These are phyloP conservation scores for Hanseniaspora meyeri DNA, from an alignment of 805 yeast species.

Conservation along the genomic window DNA sequence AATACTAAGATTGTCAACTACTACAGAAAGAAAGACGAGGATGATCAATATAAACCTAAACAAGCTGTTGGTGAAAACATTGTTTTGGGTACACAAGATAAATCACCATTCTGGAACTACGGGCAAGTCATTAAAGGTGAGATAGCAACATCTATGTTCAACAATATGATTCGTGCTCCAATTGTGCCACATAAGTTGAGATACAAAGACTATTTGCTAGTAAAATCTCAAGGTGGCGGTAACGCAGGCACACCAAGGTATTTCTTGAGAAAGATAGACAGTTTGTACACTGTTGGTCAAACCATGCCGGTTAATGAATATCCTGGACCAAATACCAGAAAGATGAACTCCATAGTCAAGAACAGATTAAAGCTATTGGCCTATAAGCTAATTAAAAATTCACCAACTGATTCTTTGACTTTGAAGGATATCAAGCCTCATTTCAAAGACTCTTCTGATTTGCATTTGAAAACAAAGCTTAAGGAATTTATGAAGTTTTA, in stretches of 20 bases:
- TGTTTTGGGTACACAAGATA: conserved; percentile 88
- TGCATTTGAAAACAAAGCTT: conserved; percentile 89
- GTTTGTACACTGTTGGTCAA: conserved; percentile 81
- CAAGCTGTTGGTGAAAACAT: conserved; percentile 86
- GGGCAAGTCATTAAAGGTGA: conserved; percentile 93
- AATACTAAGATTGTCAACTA: conserved; percentile 86
- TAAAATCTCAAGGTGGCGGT: conserved; percentile 75
- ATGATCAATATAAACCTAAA: conserved; percentile 78
- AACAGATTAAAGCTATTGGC: conserved; percentile 90
- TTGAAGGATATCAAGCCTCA: conserved; percentile 82
- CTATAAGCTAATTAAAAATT: conserved; percentile 68
- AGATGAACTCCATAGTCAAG: conserved; percentile 84
- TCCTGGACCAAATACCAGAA: conserved; percentile 95
- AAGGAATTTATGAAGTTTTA: conserved; percentile 98
- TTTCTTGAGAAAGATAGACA: conserved; percentile 55
- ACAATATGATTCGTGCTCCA: conserved; percentile 86
- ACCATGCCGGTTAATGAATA: conserved; percentile 85
- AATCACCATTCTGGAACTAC: conserved; percentile 96
- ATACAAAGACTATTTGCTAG: conserved; percentile 67
- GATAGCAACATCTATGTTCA: conserved; percentile 84
- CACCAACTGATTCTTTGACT: conserved; percentile 57
- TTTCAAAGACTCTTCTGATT: conserved; percentile 93
- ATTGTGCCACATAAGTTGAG: conserved; percentile 73
- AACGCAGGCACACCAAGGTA: conserved; percentile 44
- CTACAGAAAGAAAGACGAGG: conserved; percentile 70